Conservation (phyloP, 2,329 filamentous ascomycete species). For the Delphinella strobiligena region DNA sequence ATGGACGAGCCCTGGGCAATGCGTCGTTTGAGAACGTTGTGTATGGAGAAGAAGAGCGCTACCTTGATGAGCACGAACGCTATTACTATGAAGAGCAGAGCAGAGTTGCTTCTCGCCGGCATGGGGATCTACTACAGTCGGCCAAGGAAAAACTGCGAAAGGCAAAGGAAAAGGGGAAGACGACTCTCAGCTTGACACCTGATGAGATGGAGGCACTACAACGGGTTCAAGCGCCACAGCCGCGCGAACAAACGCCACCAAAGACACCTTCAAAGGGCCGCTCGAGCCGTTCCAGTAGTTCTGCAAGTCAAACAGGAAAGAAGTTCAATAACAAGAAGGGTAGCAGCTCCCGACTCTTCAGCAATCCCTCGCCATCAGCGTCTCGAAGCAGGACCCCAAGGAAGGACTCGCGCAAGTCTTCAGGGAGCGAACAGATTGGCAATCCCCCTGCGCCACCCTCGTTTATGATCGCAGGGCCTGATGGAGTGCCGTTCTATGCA, state of each 20-base stretch:
- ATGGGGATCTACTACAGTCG: slow-evolving; percentile 59
- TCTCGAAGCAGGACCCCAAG: slow-evolving; percentile 19
- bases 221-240: slow-evolving; percentile 29
- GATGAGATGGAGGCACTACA: slow-evolving; percentile 74
- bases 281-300: slow-evolving; percentile 22
- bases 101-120: neutral
- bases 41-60: slow-evolving; percentile 34
- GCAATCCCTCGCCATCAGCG: slow-evolving; percentile 18
- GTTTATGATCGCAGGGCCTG: slow-evolving; percentile 35
- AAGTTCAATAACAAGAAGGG: slow-evolving; percentile 15
- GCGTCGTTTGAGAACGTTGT: slow-evolving; percentile 36
- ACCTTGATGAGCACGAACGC: slow-evolving; percentile 24
- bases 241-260: slow-evolving; percentile 11
- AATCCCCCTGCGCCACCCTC: slow-evolving; percentile 21
- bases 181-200: slow-evolving; percentile 67
- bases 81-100: slow-evolving; percentile 1
- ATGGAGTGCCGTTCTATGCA: slow-evolving; percentile 34
- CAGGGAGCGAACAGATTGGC: slow-evolving; percentile 16
- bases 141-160: slow-evolving; percentile 70
- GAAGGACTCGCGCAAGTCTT: slow-evolving; percentile 12
- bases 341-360: slow-evolving; percentile 9
- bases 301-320: slow-evolving; percentile 22
- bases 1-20: slow-evolving; percentile 18
- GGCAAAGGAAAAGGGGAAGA: slow-evolving; percentile 63
- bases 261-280: slow-evolving; percentile 16